Conservation (phyloP, 2,329 filamentous ascomycete genomes). For the Chalaropsis thielavioides region DNA sequence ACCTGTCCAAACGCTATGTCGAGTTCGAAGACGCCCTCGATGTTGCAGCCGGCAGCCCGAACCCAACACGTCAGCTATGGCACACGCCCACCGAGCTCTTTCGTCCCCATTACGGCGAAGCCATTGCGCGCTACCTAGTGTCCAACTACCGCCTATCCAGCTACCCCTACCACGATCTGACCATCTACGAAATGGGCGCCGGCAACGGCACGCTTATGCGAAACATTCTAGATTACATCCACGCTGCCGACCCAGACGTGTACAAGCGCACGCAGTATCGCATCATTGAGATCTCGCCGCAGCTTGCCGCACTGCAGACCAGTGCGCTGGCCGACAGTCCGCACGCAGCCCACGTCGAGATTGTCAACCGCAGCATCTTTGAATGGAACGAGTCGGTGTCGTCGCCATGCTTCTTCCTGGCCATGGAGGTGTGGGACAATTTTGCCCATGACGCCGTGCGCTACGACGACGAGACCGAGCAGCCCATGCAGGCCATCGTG, state of each 20-base stretch:
- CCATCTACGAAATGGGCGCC: constrained; percentile 98
- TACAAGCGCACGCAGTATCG: constrained; percentile 88
- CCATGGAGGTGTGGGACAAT: constrained; percentile 97
- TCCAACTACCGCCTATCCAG: constrained; percentile 89
- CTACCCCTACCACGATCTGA: constrained; percentile 90
- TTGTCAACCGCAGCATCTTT: constrained; percentile 89
- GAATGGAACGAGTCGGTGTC: constrained; percentile 84
- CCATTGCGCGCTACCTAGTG: constrained; percentile 88
- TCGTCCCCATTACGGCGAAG: constrained; percentile 89
- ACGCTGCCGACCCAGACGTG: constrained; percentile 73
- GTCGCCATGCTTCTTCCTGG: constrained; percentile 90
- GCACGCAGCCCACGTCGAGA: constrained; percentile 75
- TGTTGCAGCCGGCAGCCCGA: constrained; percentile 45
- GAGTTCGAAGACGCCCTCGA: constrained; percentile 86
- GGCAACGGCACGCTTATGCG: constrained; percentile 96
- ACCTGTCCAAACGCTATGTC: constrained; percentile 66
- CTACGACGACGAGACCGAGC: constrained; percentile 52
- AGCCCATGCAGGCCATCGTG: constrained; percentile 76
- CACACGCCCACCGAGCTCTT: constrained; percentile 97
- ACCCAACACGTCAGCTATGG: constrained; percentile 79
- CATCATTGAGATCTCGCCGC: constrained; percentile 86
- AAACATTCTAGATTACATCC: constrained; percentile 94
- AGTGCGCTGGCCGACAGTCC: constrained; percentile 53
- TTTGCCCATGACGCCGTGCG: constrained; percentile 90
- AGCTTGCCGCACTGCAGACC: constrained; percentile 64